These are phyloP conservation scores for Dactylellina haptotyla DNA, from an alignment of 2,329 filamentous ascomycete genomes.

Conservation along the genomic window DNA sequence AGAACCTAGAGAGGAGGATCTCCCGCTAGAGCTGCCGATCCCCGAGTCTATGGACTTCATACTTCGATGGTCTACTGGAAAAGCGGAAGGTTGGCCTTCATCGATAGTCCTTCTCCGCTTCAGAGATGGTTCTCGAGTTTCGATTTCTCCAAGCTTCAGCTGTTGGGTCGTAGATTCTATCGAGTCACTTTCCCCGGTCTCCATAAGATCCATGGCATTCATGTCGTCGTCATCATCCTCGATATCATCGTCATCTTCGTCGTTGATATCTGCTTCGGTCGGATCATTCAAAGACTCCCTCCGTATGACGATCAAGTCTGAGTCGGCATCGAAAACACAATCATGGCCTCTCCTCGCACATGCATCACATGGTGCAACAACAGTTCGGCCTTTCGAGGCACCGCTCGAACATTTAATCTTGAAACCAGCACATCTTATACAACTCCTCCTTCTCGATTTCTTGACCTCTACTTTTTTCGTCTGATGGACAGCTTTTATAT, in stretches of 20 bases:
- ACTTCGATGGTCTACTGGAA: constrained; percentile 45
- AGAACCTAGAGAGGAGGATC: constrained; percentile 42
- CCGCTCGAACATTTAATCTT: constrained; percentile 59
- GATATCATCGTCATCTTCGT: constrained; percentile 52
- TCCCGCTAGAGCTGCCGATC: constrained; percentile 42
- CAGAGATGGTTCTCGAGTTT: constrained; percentile 44
- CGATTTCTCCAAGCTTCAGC: constrained; percentile 25
- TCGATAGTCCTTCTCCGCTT: constrained; percentile 47
- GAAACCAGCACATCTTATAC: constrained; percentile 57
- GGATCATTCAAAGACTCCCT: constrained; percentile 46
- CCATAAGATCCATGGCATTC: constrained; percentile 48
- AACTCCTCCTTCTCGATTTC: constrained; percentile 57
- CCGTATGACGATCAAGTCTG: constrained; percentile 46
- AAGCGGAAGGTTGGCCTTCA: constrained; percentile 46
- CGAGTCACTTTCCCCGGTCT: constrained; percentile 41
- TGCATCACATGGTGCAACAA: constrained; percentile 58
- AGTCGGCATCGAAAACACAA: constrained; percentile 58
- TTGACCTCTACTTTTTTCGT: constrained; percentile 57
- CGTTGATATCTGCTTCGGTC: constrained; percentile 48
- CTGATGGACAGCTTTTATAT: constrained; percentile 58
- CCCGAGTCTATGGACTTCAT: constrained; percentile 50
- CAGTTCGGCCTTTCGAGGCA: constrained; percentile 56
- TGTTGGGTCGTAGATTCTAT: constrained; percentile 34
- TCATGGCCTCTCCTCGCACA: constrained; percentile 57
- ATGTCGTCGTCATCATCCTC: constrained; percentile 55